These are phyloP conservation scores for Apophysomyces variabilis DNA, from an alignment of 371 early-diverging fungal genomes.

Conservation along the genomic window DNA sequence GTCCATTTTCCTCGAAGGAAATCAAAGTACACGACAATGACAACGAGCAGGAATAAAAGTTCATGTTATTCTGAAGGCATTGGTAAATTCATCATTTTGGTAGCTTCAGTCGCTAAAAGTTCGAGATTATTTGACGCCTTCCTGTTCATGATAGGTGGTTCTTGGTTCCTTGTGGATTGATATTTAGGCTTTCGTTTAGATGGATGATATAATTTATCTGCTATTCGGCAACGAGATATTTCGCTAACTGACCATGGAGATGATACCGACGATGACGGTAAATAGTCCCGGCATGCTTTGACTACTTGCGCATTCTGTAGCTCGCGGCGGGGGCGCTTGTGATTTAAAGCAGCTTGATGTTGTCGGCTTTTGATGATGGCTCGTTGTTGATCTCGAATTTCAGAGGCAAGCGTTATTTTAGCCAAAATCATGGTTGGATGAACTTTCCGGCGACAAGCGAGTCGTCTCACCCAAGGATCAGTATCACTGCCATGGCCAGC, in stretches of 20 bases:
- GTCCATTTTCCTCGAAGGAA: too few relatives aligned
- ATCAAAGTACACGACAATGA: too few relatives aligned
- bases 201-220: neutral
- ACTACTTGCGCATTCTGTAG: neutral
- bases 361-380: constrained; percentile 51
- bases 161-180: constrained; percentile 11
- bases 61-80: constrained; percentile 18
- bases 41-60: too few relatives aligned
- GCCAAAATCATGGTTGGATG: constrained; percentile 10
- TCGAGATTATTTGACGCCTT: constrained; percentile 31
- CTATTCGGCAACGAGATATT: neutral
- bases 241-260: neutral
- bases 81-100: constrained; percentile 36
- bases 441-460: neutral
- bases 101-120: constrained; percentile 50
- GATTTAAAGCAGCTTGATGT: constrained; percentile 19
- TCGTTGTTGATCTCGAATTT: constrained; percentile 40
- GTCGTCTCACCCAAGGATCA: neutral
- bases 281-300: neutral
- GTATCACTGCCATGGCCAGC: neutral
- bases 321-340: constrained; percentile 3
- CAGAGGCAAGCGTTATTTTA: constrained; percentile 18
- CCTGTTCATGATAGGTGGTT: constrained; percentile 6
- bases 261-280: neutral
- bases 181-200: neutral